These are phyloP conservation scores for Diplodia seriata DNA, from an alignment of 2,329 filamentous ascomycete species.

Conservation along the genomic window DNA sequence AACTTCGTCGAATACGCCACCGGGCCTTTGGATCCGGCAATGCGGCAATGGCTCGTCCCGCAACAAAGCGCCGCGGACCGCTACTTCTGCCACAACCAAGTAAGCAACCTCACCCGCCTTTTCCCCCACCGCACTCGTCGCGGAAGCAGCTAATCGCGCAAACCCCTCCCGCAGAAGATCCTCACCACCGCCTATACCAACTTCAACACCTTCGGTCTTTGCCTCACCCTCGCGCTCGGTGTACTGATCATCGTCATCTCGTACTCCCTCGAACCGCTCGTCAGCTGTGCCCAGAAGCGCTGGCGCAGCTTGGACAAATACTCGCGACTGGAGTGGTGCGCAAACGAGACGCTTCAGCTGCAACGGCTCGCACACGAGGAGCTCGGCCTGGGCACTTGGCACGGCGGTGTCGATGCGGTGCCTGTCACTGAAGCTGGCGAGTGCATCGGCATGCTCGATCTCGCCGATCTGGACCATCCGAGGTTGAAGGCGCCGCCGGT, in stretches of 20 bases:
- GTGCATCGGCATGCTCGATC: conserved; percentile 16
- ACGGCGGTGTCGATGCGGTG: not conserved
- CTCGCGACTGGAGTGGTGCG: conserved; percentile 34
- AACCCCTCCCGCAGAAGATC: not conserved
- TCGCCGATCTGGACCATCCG: conserved; percentile 13
- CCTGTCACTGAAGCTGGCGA: conserved; percentile 22
- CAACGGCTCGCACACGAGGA: conserved; percentile 30
- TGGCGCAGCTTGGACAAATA: conserved; percentile 29
- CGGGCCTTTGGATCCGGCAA: no score
- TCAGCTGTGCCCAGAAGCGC: conserved; percentile 30
- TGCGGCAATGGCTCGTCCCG: no score
- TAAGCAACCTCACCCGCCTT: no score
- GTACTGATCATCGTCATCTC: conserved; percentile 36
- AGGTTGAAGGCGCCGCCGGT: not conserved
- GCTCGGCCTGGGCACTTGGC: conserved; percentile 34
- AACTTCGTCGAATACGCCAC: conserved; percentile 10
- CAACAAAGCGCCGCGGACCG: no score
- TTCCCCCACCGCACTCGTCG: no score
- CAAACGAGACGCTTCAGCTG: conserved; percentile 33
- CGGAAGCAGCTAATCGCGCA: no score
- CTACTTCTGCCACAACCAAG: no score
- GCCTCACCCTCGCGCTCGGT: conserved; percentile 37
- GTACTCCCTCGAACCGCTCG: conserved; percentile 20
- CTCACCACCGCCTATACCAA: conserved; percentile 34
- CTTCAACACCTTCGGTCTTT: conserved; percentile 39